Base-by-base conservation (phyloP, 768 basidiomycete genomes). In the Trametes cingulata region DNA sequence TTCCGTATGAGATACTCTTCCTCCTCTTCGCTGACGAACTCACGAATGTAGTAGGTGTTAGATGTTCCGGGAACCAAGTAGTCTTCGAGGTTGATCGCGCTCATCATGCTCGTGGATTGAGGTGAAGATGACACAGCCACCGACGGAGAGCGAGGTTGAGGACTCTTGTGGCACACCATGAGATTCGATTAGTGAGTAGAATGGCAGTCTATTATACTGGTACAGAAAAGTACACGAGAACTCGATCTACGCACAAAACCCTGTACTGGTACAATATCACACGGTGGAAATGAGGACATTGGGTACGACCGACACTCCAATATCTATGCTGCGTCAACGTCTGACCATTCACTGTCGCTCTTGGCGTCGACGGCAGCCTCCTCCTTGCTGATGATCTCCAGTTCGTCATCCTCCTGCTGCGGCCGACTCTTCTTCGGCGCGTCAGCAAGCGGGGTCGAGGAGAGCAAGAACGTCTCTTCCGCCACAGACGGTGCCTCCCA, bases 1-100 rank as follows among this genome's bases (percentile, higher is more conserved):
- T 95, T 95, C 56, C 87, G 81, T 59, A 90, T 75, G 37, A 95
- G 74, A 70, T 90, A 89, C 39, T 78, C 75, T 68, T 96, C 93
- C 74, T 96, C 93, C 27, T 86, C 83, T 57, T 68, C 72, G 56
- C 84, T 83, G 37, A 90, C 77, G 71, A 94, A 95, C 63, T 92
- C 78, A 6, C 90, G 90, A 19, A 94, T 77, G 73, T 95, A 94
- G 68, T 83, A 85, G 3, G 78, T 77, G 55, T 80, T 77, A 45
- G 74, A 67, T 17, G 65, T 63, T 7, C 59, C 59, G 0, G 61
- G 59, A 1, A 66, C 58, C 14, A 65, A 35, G 22, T 62, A 56
- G 5, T 59, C 57, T 14, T 52, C 45, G 35, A 61, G 43, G 14
- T 62, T 47, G 36, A 53, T 36, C 35, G 33, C 15, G 36, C 37